Conservation (phyloP, 1,284 basidiomycete genomes). For the Microbotryum lychnidis-dioicae region DNA sequence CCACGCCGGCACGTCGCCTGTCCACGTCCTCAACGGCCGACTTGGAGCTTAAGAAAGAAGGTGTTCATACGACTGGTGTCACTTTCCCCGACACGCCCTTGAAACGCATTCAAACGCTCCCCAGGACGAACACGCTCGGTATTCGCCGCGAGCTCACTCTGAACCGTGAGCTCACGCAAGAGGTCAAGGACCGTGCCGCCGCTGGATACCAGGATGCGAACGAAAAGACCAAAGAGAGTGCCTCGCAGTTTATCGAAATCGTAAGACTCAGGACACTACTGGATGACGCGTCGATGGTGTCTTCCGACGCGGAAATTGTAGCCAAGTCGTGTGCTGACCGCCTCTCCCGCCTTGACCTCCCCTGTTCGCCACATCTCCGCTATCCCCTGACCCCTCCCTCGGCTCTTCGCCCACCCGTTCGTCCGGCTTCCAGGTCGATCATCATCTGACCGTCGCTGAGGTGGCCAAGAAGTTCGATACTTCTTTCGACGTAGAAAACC, state of each 20-base stretch:
- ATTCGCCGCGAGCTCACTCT: no score
- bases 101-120: no score
- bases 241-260: not conserved
- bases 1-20: no score
- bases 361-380: no score
- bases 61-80: no score
- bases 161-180: not conserved
- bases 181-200: slow-evolving; percentile 1
- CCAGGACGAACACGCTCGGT: no score
- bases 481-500: slow-evolving; percentile 50
- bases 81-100: no score
- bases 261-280: not conserved
- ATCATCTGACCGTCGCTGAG: slow-evolving; percentile 46
- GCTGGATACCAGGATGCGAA: slow-evolving; percentile 1
- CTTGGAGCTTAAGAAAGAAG: no score
- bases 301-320: not conserved
- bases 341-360: no score
- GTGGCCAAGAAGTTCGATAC: slow-evolving; percentile 47
- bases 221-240: not conserved
- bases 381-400: no score
- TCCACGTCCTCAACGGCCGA: no score
- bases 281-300: not conserved
- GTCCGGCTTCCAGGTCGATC: slow-evolving; percentile 42
- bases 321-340: not conserved
- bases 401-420: no score